Percentiles rank a stretch among this genome's conserved stretches.
Evolutionary conservation across 2,329 filamentous ascomycete species (phyloP).

Genomic region (Pochonia chlamydosporia): DNA sequence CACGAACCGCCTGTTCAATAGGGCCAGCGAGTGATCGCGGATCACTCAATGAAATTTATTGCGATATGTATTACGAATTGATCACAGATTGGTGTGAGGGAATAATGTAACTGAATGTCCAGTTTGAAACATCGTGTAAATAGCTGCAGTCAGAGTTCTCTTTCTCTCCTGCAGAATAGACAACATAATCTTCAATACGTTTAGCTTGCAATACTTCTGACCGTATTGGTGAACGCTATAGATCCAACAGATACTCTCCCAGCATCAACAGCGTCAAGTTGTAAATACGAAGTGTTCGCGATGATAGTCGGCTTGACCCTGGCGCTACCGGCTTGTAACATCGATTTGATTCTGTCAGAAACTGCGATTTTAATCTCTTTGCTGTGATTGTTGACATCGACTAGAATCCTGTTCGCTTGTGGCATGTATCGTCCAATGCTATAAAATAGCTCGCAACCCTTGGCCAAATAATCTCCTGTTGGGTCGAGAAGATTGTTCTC

Average conservation of each 20-base stretch:
- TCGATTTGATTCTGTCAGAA: background rate
- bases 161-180: too few relatives aligned
- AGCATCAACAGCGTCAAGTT: background rate
- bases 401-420: background rate
- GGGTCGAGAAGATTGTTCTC: background rate
- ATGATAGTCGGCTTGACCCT: background rate
- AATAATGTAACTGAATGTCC: too few relatives aligned
- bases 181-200: background rate
- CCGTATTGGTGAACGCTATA: background rate
- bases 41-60: too few relatives aligned
- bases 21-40: too few relatives aligned
- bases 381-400: background rate
- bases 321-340: background rate
- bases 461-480: background rate
- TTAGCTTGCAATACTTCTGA: background rate
- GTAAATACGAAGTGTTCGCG: background rate
- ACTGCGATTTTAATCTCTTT: background rate
- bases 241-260: background rate
- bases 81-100: too few relatives aligned
- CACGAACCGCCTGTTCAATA: too few relatives aligned
- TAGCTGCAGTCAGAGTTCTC: too few relatives aligned
- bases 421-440: conserved; percentile 5
- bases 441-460: conserved; percentile 7
- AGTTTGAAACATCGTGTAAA: too few relatives aligned
- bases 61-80: too few relatives aligned